A percentile compares a stretch with the other conserved stretches of the same genome.
Evolutionary conservation across 331 rosid species (phyloP).

Genomic region (Quercus lobata): DNA sequence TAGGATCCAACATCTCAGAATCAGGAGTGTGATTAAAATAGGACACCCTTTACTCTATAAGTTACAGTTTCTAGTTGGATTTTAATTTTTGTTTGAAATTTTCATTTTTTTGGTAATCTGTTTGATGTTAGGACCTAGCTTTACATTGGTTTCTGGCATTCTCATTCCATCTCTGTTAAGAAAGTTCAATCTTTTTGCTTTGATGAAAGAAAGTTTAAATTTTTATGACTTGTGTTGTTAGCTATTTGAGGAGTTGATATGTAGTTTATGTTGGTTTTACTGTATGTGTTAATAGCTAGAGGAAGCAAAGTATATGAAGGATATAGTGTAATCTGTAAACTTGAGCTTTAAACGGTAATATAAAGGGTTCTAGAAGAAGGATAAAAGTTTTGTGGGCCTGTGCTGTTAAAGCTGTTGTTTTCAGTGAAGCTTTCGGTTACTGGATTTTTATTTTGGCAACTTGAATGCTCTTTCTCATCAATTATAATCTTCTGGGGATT

Average conservation of each 20-base stretch:
- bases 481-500: constrained; percentile 44
- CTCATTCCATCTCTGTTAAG: background rate
- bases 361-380: constrained; percentile 19
- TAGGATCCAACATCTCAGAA: background rate
- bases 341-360: constrained; percentile 14
- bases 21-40: background rate
- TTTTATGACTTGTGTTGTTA: background rate
- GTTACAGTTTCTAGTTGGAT: background rate
- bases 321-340: constrained; percentile 21
- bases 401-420: constrained; percentile 48
- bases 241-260: background rate
- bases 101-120: too few species aligned
- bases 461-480: constrained; percentile 34
- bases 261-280: constrained; percentile 18
- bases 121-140: constrained; percentile 7
- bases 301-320: constrained; percentile 15
- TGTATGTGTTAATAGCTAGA: constrained; percentile 5
- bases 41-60: background rate
- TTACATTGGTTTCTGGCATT: constrained; percentile 2
- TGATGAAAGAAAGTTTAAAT: background rate
- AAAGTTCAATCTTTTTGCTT: background rate
- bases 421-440: constrained; percentile 36
- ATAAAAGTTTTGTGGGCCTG: constrained; percentile 49
- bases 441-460: constrained; percentile 30
- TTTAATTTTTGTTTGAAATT: background rate